phyloP scores from a whole-genome alignment of 768 basidiomycete genomes.

The Hemileccinum impolitum region DNA sequence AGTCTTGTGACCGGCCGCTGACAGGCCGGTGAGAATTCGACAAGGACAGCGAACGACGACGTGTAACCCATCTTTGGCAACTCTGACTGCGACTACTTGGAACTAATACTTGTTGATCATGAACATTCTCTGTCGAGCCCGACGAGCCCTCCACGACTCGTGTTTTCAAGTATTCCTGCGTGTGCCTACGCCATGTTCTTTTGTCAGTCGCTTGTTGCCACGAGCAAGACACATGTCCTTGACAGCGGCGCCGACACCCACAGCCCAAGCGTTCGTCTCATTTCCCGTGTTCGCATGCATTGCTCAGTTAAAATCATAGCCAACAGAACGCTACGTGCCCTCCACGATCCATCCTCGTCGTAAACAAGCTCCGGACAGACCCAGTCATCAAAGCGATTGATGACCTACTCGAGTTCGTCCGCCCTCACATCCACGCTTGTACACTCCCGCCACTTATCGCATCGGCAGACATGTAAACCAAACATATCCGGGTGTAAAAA shows the following conservation, averaged over 20 bases:
- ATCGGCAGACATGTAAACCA: slow-evolving; percentile 50
- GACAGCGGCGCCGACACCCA: slow-evolving; percentile 4
- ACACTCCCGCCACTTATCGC: not conserved
- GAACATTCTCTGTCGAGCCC: slow-evolving; percentile 19
- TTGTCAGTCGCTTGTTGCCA: not conserved
- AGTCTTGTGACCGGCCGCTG: too few species aligned
- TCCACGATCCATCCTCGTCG: slow-evolving; percentile 66
- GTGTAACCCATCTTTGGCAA: slow-evolving; percentile 15
- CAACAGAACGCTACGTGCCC: slow-evolving; percentile 28
- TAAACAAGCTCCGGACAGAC: slow-evolving; percentile 77
- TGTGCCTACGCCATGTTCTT: slow-evolving; percentile 1
- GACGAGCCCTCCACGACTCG: slow-evolving; percentile 21
- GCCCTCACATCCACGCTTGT: not conserved
- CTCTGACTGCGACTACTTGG: slow-evolving; percentile 1
- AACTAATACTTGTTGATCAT: slow-evolving; percentile 8
- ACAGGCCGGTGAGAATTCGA: too few species aligned
- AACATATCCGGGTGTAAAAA: slow-evolving; percentile 57
- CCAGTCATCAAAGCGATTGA: slow-evolving; percentile 76
- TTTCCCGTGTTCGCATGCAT: slow-evolving; percentile 4
- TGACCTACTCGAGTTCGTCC: slow-evolving; percentile 62
- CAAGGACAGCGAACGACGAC: not conserved
- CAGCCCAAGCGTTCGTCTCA: slow-evolving; percentile 20
- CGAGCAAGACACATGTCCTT: slow-evolving; percentile 14
- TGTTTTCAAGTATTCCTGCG: slow-evolving; percentile 12
- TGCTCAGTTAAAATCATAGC: slow-evolving; percentile 29